phyloP scores from a whole-genome alignment of 805 yeast species.

The Maudiozyma turicensis region DNA sequence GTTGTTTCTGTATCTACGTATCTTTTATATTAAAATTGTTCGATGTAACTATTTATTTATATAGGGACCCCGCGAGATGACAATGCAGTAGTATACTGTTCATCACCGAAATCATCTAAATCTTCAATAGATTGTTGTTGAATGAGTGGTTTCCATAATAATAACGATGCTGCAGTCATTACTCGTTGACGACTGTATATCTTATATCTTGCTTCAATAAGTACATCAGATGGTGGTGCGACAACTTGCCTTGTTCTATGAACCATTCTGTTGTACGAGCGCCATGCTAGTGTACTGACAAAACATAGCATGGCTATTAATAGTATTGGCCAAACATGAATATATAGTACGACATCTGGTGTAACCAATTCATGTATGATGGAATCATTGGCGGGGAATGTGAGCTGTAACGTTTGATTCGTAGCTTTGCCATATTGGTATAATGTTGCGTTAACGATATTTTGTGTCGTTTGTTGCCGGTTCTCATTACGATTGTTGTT shows the following conservation, averaged over 20 bases:
- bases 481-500: neutral
- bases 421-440: neutral
- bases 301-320: neutral
- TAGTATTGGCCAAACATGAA: neutral
- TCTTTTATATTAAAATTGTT: slow-evolving; percentile 1
- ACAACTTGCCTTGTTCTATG: too few relatives aligned
- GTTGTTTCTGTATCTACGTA: slow-evolving; percentile 7
- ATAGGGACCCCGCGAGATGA: neutral
- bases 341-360: neutral
- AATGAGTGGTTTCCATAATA: neutral
- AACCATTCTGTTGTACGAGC: too few relatives aligned
- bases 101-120: neutral
- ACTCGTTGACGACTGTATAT: too few relatives aligned
- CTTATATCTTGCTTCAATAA: too few relatives aligned
- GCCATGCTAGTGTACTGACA: neutral
- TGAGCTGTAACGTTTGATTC: neutral
- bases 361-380: neutral
- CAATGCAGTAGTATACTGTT: neutral
- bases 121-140: neutral
- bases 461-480: neutral
- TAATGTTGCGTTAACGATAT: neutral
- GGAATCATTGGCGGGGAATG: neutral
- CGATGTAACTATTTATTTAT: neutral
- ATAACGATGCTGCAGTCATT: neutral
- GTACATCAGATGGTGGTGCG: too few relatives aligned